phyloP scores from a whole-genome alignment of 139 green algal genomes.

The Tetraselmis chui region DNA sequence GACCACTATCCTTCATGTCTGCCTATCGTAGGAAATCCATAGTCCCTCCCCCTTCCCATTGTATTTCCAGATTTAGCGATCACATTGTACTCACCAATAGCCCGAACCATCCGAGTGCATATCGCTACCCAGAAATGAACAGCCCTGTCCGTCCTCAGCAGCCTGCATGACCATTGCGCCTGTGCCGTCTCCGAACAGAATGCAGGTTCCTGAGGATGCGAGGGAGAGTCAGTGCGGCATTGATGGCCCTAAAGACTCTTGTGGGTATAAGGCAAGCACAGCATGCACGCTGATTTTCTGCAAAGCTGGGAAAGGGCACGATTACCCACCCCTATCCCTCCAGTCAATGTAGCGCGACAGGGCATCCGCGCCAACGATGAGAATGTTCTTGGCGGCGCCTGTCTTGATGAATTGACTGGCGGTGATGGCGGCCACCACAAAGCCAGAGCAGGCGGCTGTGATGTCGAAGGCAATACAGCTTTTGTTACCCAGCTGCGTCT shows the following conservation, averaged over 20 bases:
- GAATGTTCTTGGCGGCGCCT: conserved; percentile 66
- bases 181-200: conserved; percentile 94
- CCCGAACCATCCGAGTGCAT: conserved; percentile 83
- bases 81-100: neutral
- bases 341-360: conserved; percentile 92
- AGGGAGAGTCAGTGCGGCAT: neutral
- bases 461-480: conserved; percentile 88
- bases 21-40: neutral
- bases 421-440: conserved; percentile 90
- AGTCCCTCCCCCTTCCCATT: too few relatives aligned
- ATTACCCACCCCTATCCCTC: conserved; percentile 61
- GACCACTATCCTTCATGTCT: neutral
- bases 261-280: neutral
- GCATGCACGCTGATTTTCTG: neutral
- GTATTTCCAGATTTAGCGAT: too few relatives aligned
- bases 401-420: conserved; percentile 74
- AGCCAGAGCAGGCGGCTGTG: conserved; percentile 95
- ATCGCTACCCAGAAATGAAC: conserved; percentile 59
- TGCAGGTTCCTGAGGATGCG: conserved; percentile 76
- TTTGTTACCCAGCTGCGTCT: conserved; percentile 76
- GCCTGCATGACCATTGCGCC: conserved; percentile 79
- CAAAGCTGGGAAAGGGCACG: neutral
- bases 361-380: conserved; percentile 91
- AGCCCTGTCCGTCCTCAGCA: conserved; percentile 19
- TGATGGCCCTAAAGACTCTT: neutral